Conservation (phyloP, 2,329 filamentous ascomycete species). For the Fusarium sp. region DNA sequence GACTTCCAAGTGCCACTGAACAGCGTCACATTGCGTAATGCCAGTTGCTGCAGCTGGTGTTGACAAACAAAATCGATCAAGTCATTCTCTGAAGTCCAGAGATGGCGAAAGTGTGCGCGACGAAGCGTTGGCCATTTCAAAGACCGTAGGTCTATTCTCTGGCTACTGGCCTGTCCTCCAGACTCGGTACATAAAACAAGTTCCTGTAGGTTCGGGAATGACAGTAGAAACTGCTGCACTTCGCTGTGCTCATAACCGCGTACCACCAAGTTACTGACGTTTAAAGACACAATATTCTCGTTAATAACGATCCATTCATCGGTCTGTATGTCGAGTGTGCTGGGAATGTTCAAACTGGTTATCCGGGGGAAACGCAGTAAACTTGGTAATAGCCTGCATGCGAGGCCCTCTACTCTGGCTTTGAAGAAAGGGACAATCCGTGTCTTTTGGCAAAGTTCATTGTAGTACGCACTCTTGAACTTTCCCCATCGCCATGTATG, state of each 20-base stretch:
- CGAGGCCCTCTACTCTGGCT: background rate
- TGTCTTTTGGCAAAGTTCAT: background rate
- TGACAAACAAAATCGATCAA: background rate
- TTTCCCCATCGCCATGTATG: background rate
- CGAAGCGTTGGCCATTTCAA: background rate
- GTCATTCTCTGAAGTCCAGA: conserved; percentile 2
- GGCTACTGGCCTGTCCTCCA: background rate
- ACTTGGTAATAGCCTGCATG: background rate
- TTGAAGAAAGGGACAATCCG: background rate
- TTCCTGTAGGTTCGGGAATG: background rate
- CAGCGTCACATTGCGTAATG: background rate
- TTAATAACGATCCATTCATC: background rate
- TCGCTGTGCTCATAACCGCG: background rate
- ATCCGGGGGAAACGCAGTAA: background rate
- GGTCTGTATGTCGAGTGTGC: background rate
- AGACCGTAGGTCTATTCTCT: background rate
- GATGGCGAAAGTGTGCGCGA: background rate
- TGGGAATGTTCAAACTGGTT: background rate
- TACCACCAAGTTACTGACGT: background rate
- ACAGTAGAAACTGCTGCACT: background rate
- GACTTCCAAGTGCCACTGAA: background rate
- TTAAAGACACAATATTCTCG: background rate
- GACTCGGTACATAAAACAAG: background rate
- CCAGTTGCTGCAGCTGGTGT: background rate
- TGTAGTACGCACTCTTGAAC: background rate